Evolutionary conservation across 441 rosid genomes (phyloP).

Genomic region (Viola pubescens): DNA sequence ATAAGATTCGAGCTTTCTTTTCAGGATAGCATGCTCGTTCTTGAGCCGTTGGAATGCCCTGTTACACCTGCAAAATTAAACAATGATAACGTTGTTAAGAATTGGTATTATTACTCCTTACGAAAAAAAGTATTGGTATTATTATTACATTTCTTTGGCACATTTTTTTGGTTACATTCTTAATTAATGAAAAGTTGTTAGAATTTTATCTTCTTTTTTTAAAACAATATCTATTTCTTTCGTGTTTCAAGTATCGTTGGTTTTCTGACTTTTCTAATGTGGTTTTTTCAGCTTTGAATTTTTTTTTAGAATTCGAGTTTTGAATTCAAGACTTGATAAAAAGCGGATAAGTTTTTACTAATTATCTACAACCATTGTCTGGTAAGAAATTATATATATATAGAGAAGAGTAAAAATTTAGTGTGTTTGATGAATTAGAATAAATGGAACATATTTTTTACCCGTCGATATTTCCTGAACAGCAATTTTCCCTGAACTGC

Average conservation of each 20-base stretch:
- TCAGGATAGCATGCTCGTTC: constrained; percentile 40
- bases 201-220: not conserved
- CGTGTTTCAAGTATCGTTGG: no score
- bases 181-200: not conserved
- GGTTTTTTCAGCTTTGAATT: no score
- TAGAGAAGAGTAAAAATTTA: no score
- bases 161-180: not conserved
- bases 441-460: constrained; percentile 7
- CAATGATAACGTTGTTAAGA: not conserved
- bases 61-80: constrained; percentile 32
- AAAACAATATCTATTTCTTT: no score
- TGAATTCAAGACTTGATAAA: no score
- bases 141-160: no score
- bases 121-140: no score
- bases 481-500: constrained; percentile 39
- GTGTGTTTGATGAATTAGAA: no score
- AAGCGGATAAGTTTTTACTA: not conserved
- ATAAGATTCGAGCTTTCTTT: constrained; percentile 44
- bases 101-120: no score
- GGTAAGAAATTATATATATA: no score
- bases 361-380: not conserved
- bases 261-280: no score
- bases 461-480: constrained; percentile 44
- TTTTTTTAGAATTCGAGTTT: no score
- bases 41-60: constrained; percentile 41